phyloP scores from a whole-genome alignment of 2,329 filamentous ascomycete genomes.

The Alternaria ventricosa region DNA sequence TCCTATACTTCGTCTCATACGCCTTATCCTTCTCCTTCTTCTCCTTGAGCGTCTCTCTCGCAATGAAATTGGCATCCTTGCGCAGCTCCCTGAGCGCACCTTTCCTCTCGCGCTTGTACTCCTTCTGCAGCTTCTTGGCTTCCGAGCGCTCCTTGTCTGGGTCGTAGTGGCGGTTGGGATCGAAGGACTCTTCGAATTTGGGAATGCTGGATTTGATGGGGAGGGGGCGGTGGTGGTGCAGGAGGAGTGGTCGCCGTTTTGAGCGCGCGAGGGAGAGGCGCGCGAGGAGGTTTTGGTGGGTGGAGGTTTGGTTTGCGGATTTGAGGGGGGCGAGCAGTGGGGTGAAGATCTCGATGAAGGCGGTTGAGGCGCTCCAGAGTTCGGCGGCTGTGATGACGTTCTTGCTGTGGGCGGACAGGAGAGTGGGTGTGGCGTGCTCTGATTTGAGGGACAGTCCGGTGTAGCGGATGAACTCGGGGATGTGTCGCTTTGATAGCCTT shows the following conservation, averaged over 20 bases:
- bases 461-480: conserved; percentile 88
- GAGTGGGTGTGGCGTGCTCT: conserved; percentile 48
- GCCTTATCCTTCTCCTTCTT: conserved; percentile 93
- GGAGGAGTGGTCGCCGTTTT: conserved; percentile 76
- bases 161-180: conserved; percentile 96
- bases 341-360: conserved; percentile 80
- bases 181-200: conserved; percentile 95
- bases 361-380: conserved; percentile 73
- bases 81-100: conserved; percentile 91
- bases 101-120: conserved; percentile 95
- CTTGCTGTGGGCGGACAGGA: conserved; percentile 67
- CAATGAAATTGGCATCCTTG: conserved; percentile 94
- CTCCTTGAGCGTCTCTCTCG: conserved; percentile 83
- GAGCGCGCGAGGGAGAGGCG: conserved; percentile 68
- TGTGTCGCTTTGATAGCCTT: conserved; percentile 79
- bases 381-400: conserved; percentile 73
- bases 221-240: conserved; percentile 87
- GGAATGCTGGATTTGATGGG: conserved; percentile 88
- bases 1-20: conserved; percentile 96
- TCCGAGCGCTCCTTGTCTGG: conserved; percentile 90
- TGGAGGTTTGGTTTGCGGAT: conserved; percentile 44
- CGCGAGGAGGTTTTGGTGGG: conserved; percentile 67
- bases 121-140: conserved; percentile 79
- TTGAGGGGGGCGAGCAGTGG: conserved; percentile 57
- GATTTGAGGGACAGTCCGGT: conserved; percentile 70